Base-by-base conservation (phyloP, 2,329 filamentous ascomycete species). In the Aspergillus clavatus region DNA sequence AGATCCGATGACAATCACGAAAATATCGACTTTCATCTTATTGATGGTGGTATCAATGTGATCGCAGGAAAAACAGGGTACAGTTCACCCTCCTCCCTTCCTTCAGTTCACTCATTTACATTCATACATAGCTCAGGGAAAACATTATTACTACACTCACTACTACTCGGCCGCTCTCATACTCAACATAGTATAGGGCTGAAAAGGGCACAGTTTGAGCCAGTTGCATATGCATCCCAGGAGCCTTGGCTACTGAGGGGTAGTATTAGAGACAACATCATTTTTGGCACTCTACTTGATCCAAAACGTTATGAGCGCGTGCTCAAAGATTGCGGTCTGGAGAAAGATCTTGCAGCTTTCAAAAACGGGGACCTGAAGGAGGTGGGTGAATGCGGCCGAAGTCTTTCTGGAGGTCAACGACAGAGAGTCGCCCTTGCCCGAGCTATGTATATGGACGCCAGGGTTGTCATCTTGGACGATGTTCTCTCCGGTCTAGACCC, bases 201-300 rank as follows among this genome's bases (percentile, higher is more conserved):
- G 10, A 28, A 37, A 11, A 44, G 40, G 16, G 19, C 29, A 36
- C 47, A 42, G 35, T 50, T 47, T 28, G 47, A 50, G 24, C 47
- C 47, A 10, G 41, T 50, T 16, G 43, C 37, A 0, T 80, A 75
- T 56, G 74, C 75, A 10, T 77, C 77, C 1, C 81, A 84, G 54
- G 75, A 78, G 0, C 78, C 81, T 0, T 84, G 80, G 80, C 65
- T 84, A 3, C 79, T 83, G 58, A 81, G 76, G 61, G 82, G 80
- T 70, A 81, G 74, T 6, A 80, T 84, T 42, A 72, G 76, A 3
- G 78, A 83, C 10, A 84, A 84, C 54, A 83, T 84, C n/a, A 58
- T 83, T 3, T 83, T 84, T 48, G 78, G 78, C 5, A 72, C 68
- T 28, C 70, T 74, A 28, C 77, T 75, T 37, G 76, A 83, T 45